Base-by-base conservation (phyloP, 495 filamentous ascomycete species). In the Aspergillus incahuasiensis region DNA sequence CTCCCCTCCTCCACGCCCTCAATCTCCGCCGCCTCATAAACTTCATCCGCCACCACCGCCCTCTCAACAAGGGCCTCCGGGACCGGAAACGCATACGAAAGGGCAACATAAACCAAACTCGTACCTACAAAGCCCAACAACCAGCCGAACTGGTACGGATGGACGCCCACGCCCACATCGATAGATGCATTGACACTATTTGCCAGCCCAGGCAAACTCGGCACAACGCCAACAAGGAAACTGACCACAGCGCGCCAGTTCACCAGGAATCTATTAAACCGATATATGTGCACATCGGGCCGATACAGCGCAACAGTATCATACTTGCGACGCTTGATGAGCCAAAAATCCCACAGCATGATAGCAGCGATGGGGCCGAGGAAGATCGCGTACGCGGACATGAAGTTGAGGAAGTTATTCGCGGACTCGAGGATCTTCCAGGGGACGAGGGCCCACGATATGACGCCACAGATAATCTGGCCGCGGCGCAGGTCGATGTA, bases 361-460 rank as follows among this genome's bases (percentile, higher is more conserved):
- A 89, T 84, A 12, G 80, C 82, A 9, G 81, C 83, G 43, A 90
- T 83, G 0, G 87, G 86, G 0, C 79, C 86, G 3, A 89, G 74
- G 71, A 90, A 89, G 32, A 89, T 79, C 15, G 80, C 77, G 50
- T 85, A 85, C 1, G 80, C 81, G 18, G 77, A 75, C 82, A 86
- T 83, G 70, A 86, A 86, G 44, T 70, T 78, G 1, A 86, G 69
- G 51, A 86, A 80, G 15, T 74, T 80, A 12, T 72, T 73, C 13
- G 83, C 83, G 0, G 75, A 80, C 45, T 70, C 74, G 43, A 85
- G 76, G 65, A 86, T 86, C 65, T 81, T 83, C 83, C 83, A 86
- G 9, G 82, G 81, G 6, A 83, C 81, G 54, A 86, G 78, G 48
- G 76, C 74, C 81, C 81, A 86, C 0, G 78, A 82, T 0, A 82